Percentiles rank a stretch among this genome's conserved stretches.
These are phyloP conservation scores for Rhodotorula sphaerocarpa DNA, from an alignment of 768 basidiomycete species.

Conservation along the genomic window DNA sequence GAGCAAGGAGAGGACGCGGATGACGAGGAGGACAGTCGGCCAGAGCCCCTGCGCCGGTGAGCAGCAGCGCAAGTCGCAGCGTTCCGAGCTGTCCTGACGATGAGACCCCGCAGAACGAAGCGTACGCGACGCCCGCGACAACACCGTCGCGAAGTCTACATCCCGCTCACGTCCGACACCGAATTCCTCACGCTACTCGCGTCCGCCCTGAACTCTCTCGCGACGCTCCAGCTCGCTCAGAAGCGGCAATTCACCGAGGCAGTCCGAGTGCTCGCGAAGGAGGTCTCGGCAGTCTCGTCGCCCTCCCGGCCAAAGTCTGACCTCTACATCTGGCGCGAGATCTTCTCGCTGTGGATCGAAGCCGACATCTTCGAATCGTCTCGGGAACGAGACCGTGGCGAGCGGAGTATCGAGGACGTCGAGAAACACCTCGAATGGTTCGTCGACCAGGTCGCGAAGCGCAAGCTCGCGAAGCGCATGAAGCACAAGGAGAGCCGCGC, in stretches of 20 bases:
- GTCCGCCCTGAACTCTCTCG: conserved; percentile 51
- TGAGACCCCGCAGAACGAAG: neutral
- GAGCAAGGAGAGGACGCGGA: conserved; percentile 17
- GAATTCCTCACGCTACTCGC: conserved; percentile 71
- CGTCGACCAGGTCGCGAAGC: conserved; percentile 53
- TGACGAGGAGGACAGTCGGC: neutral
- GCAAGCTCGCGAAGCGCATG: conserved; percentile 55
- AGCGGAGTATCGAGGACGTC: conserved; percentile 58
- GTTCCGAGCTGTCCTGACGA: rapidly evolving
- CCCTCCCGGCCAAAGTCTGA: conserved; percentile 50
- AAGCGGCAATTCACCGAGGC: conserved; percentile 50
- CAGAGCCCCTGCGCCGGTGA: neutral
- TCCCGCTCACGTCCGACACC: conserved; percentile 70
- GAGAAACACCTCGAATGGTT: conserved; percentile 61
- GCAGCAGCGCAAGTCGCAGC: no score
- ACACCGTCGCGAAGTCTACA: conserved; percentile 53
- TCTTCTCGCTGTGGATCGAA: conserved; percentile 80
- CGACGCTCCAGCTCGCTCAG: conserved; percentile 49
- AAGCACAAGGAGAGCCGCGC: conserved; percentile 53
- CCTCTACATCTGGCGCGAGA: conserved; percentile 78
- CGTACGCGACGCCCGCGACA: conserved; percentile 13
- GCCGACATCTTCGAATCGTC: conserved; percentile 73
- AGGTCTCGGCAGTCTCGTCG: conserved; percentile 43
- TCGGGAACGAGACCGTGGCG: conserved; percentile 57
- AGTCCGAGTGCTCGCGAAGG: conserved; percentile 48